These are phyloP conservation scores for Eucalyptus fibrosa DNA, from an alignment of 345 rosid genomes.

Conservation along the genomic window DNA sequence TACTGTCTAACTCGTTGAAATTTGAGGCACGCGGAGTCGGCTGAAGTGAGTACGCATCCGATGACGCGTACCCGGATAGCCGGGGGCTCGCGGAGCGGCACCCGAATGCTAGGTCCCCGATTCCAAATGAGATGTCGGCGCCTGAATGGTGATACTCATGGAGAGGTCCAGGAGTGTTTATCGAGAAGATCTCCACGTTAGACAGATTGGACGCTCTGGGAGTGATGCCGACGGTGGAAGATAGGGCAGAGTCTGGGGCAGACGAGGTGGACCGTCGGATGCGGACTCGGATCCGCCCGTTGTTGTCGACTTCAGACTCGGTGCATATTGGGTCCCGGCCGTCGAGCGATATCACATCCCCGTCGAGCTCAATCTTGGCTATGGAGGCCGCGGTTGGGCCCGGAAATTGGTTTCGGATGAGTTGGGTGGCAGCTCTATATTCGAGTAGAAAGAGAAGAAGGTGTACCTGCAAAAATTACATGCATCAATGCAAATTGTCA, in stretches of 20 bases:
- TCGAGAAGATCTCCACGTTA: conserved; percentile 37
- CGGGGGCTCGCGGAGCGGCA: conserved; percentile 46
- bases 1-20: conserved; percentile 32
- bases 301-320: conserved; percentile 29
- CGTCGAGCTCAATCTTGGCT: conserved; percentile 28
- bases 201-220: conserved; percentile 45
- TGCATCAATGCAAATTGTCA: not conserved
- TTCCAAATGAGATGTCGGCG: conserved; percentile 35
- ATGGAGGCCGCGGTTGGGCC: conserved; percentile 28
- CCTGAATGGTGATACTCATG: not conserved
- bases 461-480: conserved; percentile 27
- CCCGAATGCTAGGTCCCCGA: conserved; percentile 39
- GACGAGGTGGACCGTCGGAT: conserved; percentile 44
- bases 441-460: conserved; percentile 37
- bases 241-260: conserved; percentile 31
- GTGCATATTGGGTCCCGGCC: conserved; percentile 37
- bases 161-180: conserved; percentile 23
- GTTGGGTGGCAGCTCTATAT: conserved; percentile 28
- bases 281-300: conserved; percentile 26
- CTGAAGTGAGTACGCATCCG: conserved; percentile 65
- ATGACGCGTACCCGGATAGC: conserved; percentile 61
- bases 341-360: conserved; percentile 37
- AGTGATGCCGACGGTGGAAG: conserved; percentile 31
- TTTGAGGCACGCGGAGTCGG: conserved; percentile 43
- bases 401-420: conserved; percentile 29